Conservation (phyloP, 1,284 basidiomycete species). For the Ceratobasidium sp. region DNA sequence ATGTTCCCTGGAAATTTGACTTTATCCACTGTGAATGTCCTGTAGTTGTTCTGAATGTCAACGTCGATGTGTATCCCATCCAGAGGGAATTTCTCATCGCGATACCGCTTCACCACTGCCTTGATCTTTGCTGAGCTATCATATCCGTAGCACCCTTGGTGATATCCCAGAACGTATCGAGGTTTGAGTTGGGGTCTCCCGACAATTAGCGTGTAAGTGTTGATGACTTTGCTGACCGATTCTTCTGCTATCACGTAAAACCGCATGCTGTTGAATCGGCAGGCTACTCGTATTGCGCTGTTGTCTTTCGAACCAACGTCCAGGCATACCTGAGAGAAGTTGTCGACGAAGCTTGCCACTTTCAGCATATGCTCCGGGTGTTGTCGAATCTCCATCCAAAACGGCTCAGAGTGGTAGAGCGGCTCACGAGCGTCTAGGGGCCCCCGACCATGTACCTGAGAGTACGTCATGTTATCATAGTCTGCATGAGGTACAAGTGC, state of each 20-base stretch:
- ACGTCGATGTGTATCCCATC: conserved; percentile 47
- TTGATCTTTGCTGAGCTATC: conserved; percentile 24
- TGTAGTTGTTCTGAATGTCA: conserved; percentile 41
- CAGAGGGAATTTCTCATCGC: conserved; percentile 18
- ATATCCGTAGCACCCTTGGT: conserved; percentile 47
- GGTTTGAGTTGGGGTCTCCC: conserved; percentile 47
- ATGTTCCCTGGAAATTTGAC: conserved; percentile 8
- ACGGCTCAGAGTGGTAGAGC: conserved; percentile 46
- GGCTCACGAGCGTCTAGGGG: conserved; percentile 45
- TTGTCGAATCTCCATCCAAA: conserved; percentile 38
- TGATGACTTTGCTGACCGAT: conserved; percentile 34
- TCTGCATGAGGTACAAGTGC: neutral
- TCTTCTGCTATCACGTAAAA: conserved; percentile 26
- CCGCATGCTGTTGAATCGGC: conserved; percentile 42
- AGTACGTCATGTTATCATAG: conserved; percentile 46
- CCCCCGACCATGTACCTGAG: conserved; percentile 36
- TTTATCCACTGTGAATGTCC: conserved; percentile 45
- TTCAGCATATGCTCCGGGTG: conserved; percentile 25
- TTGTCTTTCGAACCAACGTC: conserved; percentile 44
- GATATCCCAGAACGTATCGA: conserved; percentile 45
- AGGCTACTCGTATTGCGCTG: conserved; percentile 26
- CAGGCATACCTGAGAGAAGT: conserved; percentile 44
- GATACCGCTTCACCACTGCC: conserved; percentile 27
- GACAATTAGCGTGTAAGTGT: conserved; percentile 36
- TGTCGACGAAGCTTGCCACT: conserved; percentile 46